These are phyloP conservation scores for Diaporthe nobilis DNA, from an alignment of 2,329 filamentous ascomycete species.

Conservation along the genomic window DNA sequence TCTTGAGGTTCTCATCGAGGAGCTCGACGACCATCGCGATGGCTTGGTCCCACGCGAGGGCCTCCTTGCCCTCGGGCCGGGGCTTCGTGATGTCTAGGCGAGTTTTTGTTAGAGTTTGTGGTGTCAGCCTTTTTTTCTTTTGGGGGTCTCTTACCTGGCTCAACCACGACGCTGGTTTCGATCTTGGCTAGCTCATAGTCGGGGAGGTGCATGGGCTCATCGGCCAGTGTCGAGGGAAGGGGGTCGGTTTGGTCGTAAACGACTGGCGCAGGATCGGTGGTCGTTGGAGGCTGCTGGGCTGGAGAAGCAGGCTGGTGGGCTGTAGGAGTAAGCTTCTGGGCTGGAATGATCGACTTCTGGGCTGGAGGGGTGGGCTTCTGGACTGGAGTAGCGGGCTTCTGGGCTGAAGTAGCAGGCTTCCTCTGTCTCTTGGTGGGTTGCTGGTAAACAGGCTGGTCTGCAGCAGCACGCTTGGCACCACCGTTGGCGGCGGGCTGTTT, in stretches of 20 bases:
- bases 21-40: not conserved
- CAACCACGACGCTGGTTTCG: not conserved
- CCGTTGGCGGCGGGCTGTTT: not conserved
- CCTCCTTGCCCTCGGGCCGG: not conserved
- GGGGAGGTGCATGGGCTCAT: not conserved
- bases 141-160: not conserved
- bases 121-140: not conserved
- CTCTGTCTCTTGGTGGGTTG: not conserved
- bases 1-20: not conserved
- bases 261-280: no score
- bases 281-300: not conserved
- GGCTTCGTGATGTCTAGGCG: not conserved
- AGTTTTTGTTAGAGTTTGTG: not conserved
- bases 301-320: no score
- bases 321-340: no score
- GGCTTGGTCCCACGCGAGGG: not conserved
- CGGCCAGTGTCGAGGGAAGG: not conserved
- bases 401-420: not conserved
- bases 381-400: not conserved
- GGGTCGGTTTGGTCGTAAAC: no score
- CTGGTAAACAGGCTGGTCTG: not conserved
- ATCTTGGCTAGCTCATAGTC: not conserved
- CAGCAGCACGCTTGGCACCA: not conserved
- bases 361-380: not conserved
- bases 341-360: no score